Evolutionary conservation across 805 yeast species (phyloP).

Genomic region (Jamesozyma lodderae): DNA sequence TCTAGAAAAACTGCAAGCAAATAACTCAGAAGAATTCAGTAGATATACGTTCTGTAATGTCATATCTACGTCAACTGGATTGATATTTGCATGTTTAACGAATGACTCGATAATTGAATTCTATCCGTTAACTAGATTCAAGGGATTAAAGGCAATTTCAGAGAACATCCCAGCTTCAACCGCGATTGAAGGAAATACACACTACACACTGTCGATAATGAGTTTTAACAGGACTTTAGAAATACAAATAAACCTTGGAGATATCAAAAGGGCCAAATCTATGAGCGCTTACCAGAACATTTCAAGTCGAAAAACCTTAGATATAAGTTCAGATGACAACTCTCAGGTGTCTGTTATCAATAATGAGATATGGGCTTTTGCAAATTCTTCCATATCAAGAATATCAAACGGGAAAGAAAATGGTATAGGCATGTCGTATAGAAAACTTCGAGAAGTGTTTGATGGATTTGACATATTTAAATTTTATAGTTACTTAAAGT

Average conservation of each 20-base stretch:
- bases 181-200: neutral
- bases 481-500: neutral
- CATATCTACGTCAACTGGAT: conserved; percentile 19
- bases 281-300: conserved; percentile 4
- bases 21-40: conserved; percentile 3
- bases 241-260: conserved; percentile 2
- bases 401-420: neutral
- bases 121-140: conserved; percentile 22
- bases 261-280: conserved; percentile 5
- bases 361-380: conserved; percentile 1
- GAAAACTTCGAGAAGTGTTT: neutral
- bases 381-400: conserved; percentile 6
- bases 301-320: neutral
- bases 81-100: conserved; percentile 14
- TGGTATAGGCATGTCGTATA: neutral
- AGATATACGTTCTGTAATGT: conserved; percentile 16
- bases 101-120: conserved; percentile 11
- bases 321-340: conserved; percentile 4
- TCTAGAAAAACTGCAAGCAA: conserved; percentile 11
- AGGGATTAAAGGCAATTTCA: conserved; percentile 19
- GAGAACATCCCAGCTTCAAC: neutral
- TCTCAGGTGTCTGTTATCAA: conserved; percentile 1
- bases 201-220: neutral
- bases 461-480: neutral
- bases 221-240: conserved; percentile 4